Evolutionary conservation across 768 basidiomycete species (phyloP).

Genomic region (Lactarius deliciosus): DNA sequence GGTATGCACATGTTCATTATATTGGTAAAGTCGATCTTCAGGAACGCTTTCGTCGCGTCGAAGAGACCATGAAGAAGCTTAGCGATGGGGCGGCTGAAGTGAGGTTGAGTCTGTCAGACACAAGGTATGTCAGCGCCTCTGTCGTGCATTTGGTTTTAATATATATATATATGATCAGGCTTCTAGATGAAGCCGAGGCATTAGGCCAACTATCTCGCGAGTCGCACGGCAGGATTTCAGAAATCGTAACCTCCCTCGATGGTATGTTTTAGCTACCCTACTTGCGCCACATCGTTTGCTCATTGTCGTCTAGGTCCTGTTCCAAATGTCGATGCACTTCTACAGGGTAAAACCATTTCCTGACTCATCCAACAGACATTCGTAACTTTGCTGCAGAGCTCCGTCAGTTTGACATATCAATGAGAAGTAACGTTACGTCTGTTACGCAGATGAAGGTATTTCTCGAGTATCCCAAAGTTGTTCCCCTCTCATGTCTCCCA

Average conservation of each 20-base stretch:
- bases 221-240: conserved; percentile 18
- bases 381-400: conserved; percentile 24
- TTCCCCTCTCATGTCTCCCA: conserved; percentile 34
- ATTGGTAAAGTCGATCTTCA: conserved; percentile 33
- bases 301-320: conserved; percentile 40
- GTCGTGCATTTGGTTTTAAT: background rate
- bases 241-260: conserved; percentile 21
- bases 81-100: conserved; percentile 28
- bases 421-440: conserved; percentile 20
- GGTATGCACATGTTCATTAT: conserved; percentile 4
- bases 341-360: conserved; percentile 47
- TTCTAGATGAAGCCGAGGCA: conserved; percentile 25
- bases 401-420: conserved; percentile 26
- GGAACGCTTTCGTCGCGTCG: conserved; percentile 58
- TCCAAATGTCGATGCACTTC: conserved; percentile 47
- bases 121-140: conserved; percentile 16
- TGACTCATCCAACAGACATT: background rate
- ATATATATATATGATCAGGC: background rate
- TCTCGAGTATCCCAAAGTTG: background rate
- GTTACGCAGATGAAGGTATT: conserved; percentile 27
- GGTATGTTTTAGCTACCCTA: background rate
- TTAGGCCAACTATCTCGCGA: conserved; percentile 24
- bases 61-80: conserved; percentile 26
- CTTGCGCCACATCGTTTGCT: conserved; percentile 4
- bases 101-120: conserved; percentile 22